Base-by-base conservation (phyloP, 768 basidiomycete genomes). In the Mrakia hoshinonis region DNA sequence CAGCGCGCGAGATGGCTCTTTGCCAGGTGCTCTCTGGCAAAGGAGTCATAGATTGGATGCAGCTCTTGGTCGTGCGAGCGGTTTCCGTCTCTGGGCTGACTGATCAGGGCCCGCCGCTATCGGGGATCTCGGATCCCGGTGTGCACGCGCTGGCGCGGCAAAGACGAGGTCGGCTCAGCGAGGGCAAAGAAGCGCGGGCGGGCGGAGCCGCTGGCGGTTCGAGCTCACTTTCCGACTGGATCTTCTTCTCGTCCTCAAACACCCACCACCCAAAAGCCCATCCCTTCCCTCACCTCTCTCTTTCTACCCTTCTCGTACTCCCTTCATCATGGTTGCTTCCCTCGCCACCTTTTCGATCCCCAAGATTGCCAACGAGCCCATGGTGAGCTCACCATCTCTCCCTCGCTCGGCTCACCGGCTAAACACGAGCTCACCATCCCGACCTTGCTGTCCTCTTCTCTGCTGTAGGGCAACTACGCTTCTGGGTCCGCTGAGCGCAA, bases 341-440 rank as follows among this genome's bases (percentile, higher is more conserved):
- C 87, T 95, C 60, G 92, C 90, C 24, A 76, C 85, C 4, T 96
- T 94, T 87, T 89, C 87, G 78, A 85, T 92, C 70, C 95, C 95
- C 26, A 82, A 80, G 29, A 83, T 93, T 77, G 85, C 89, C 69
- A 99, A 99, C 87, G 96, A 98, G 81, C 90, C 91, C 51, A 89
- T 97, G 89, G 91, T 91, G 76, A 76, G 83, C 78, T 12, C 10
- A 2, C 34, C 22, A 22, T 3, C 7, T 62, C 47, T 11, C 24
- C 29, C 24, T 11, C 22, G 5, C 39, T 15, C 2, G 22, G 10
- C 24, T 15, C 36, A 22, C 26, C 62, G 38, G 47, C 4, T 31
- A n/a, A n/a, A 38, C 36, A 5, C 26, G 12, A 20, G 18, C 58
- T 11, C 34, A 11, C 52, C 36, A 58, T 38, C 46, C 63, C 15